Conservation (phyloP, 345 rosid genomes). For the Boechera retrofracta region DNA sequence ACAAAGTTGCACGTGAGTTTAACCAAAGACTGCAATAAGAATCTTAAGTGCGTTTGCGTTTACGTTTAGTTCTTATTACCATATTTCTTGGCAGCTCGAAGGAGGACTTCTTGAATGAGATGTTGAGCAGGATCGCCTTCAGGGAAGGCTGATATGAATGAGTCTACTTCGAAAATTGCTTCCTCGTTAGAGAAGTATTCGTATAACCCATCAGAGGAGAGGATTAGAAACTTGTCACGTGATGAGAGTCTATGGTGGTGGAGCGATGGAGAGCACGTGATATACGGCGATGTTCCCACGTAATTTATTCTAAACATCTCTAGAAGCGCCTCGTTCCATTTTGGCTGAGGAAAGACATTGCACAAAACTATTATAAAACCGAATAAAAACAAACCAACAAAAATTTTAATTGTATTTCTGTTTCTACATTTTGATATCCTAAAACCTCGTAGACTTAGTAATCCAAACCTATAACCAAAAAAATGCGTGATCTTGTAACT, state of each 20-base stretch:
- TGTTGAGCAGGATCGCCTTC: slow-evolving; percentile 98
- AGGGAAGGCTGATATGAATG: slow-evolving; percentile 75
- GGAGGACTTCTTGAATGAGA: slow-evolving; percentile 78
- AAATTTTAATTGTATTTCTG: background rate
- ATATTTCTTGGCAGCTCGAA: slow-evolving; percentile 90
- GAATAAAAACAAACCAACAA: background rate
- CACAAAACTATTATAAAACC: background rate
- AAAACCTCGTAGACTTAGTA: too few relatives aligned
- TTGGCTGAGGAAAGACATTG: slow-evolving; percentile 54
- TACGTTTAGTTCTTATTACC: slow-evolving; percentile 45
- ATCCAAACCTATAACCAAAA: background rate
- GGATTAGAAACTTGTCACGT: slow-evolving; percentile 72
- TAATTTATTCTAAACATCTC: slow-evolving; percentile 88
- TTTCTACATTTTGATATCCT: background rate
- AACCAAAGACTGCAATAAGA: background rate
- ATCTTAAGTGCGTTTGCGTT: slow-evolving; percentile 1
- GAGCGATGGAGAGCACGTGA: slow-evolving; percentile 79
- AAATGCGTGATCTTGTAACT: background rate
- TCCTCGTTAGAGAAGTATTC: slow-evolving; percentile 87
- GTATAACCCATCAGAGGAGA: slow-evolving; percentile 90
- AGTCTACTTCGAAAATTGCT: slow-evolving; percentile 73
- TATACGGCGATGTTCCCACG: slow-evolving; percentile 76
- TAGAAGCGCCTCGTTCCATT: slow-evolving; percentile 82
- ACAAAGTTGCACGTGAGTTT: background rate
- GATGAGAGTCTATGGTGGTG: slow-evolving; percentile 72